phyloP scores from a whole-genome alignment of 192 early-diverging fungal species.

The Coemansia sp. region DNA sequence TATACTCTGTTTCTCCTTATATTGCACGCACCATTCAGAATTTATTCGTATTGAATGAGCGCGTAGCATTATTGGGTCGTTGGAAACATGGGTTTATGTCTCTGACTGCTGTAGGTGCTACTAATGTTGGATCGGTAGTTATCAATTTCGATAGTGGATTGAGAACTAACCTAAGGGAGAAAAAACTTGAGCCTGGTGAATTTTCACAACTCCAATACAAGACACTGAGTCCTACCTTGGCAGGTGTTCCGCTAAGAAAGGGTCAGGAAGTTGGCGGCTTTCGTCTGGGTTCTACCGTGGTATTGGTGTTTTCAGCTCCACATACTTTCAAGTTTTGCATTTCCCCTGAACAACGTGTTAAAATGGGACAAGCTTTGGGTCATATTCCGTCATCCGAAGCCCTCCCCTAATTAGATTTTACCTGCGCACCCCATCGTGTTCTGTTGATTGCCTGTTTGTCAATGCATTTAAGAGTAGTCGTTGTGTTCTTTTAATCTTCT shows the following conservation, averaged over 20 bases:
- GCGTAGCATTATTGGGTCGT: constrained; percentile 86
- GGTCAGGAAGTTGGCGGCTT: constrained; percentile 97
- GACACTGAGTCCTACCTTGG: constrained; percentile 59
- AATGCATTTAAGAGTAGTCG: background rate
- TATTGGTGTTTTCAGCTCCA: constrained; percentile 96
- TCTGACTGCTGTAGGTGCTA: constrained; percentile 96
- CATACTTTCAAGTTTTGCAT: constrained; percentile 73
- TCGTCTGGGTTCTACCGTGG: constrained; percentile 90
- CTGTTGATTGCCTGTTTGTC: background rate
- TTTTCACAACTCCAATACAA: constrained; percentile 74
- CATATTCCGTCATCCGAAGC: constrained; percentile 2
- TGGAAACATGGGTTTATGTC: constrained; percentile 95
- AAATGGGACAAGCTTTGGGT: constrained; percentile 82
- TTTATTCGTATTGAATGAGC: constrained; percentile 95
- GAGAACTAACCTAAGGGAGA: constrained; percentile 64
- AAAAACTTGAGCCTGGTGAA: constrained; percentile 63
- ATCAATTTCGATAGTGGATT: constrained; percentile 90
- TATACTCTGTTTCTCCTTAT: constrained; percentile 92
- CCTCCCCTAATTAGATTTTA: constrained; percentile 1
- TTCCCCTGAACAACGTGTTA: constrained; percentile 68
- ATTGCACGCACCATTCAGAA: constrained; percentile 81
- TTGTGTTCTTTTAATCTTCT: background rate
- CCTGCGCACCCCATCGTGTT: background rate
- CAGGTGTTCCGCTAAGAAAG: constrained; percentile 64
- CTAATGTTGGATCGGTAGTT: constrained; percentile 95